phyloP scores from a whole-genome alignment of 2,329 filamentous ascomycete genomes.

The Penicillium vulpinum region DNA sequence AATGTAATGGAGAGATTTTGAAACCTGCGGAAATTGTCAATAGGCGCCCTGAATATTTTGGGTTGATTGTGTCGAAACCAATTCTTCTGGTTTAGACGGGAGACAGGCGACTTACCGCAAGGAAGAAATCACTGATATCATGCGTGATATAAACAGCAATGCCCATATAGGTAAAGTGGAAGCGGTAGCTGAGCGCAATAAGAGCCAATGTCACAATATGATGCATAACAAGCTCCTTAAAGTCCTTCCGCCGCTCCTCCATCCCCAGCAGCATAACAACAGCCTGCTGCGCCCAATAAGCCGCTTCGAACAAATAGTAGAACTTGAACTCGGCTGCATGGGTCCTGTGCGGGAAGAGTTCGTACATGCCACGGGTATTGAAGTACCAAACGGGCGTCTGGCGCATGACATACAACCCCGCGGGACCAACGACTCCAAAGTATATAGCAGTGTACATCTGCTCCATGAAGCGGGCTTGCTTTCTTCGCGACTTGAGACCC shows the following conservation, averaged over 20 bases:
- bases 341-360: conserved; percentile 75
- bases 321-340: conserved; percentile 81
- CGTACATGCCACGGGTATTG: conserved; percentile 83
- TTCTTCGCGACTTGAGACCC: conserved; percentile 67
- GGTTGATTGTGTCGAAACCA: not conserved
- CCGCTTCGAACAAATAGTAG: conserved; percentile 88
- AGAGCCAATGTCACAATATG: conserved; percentile 81
- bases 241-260: conserved; percentile 90
- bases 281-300: conserved; percentile 90
- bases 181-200: conserved; percentile 82
- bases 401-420: conserved; percentile 84
- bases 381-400: conserved; percentile 91
- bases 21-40: conserved; percentile 57
- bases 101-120: conserved; percentile 61
- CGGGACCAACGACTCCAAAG: conserved; percentile 75
- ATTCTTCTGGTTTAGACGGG: no score
- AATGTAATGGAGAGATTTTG: conserved; percentile 86
- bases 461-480: conserved; percentile 89
- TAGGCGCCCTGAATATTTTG: not conserved
- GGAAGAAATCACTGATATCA: conserved; percentile 90
- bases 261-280: conserved; percentile 79
- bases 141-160: conserved; percentile 88
- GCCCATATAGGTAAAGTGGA: conserved; percentile 93
- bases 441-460: conserved; percentile 89
- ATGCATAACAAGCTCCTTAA: conserved; percentile 83